These are phyloP conservation scores for Pythium dissimile DNA, from an alignment of 352 stramenopile genomes.

Conservation along the genomic window DNA sequence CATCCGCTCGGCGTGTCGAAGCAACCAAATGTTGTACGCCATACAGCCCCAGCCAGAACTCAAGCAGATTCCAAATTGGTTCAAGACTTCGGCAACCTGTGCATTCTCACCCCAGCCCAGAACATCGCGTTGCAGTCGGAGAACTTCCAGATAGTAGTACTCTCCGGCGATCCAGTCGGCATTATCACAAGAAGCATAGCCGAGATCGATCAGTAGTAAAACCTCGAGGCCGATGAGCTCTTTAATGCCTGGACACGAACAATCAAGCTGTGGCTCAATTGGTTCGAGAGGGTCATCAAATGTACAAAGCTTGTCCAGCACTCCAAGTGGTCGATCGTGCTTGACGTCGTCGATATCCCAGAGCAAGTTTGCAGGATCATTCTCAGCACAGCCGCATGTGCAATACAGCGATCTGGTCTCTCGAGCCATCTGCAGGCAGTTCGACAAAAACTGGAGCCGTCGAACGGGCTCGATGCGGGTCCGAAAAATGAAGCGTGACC, in stretches of 20 bases:
- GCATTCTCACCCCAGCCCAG: slow-evolving; percentile 66
- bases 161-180: slow-evolving; percentile 72
- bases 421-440: slow-evolving; percentile 61
- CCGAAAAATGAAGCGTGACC: slow-evolving; percentile 78
- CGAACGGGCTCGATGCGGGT: slow-evolving; percentile 64
- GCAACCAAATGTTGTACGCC: slow-evolving; percentile 68
- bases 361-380: slow-evolving; percentile 54
- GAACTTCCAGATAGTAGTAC: slow-evolving; percentile 72
- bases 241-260: slow-evolving; percentile 61
- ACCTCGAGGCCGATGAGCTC: slow-evolving; percentile 73
- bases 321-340: slow-evolving; percentile 49
- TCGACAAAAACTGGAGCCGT: slow-evolving; percentile 58
- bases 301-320: slow-evolving; percentile 47
- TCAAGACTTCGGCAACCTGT: slow-evolving; percentile 78
- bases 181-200: slow-evolving; percentile 68
- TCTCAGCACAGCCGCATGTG: slow-evolving; percentile 63
- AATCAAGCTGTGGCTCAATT: slow-evolving; percentile 25
- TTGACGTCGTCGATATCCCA: slow-evolving; percentile 77
- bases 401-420: slow-evolving; percentile 68
- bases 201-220: slow-evolving; percentile 68
- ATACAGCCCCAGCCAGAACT: slow-evolving; percentile 67
- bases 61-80: slow-evolving; percentile 78
- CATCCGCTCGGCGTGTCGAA: slow-evolving; percentile 62
- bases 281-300: slow-evolving; percentile 43
- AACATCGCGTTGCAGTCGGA: slow-evolving; percentile 73